Base-by-base conservation (phyloP, 495 filamentous ascomycete species). In the Amniculicola lignicola region DNA sequence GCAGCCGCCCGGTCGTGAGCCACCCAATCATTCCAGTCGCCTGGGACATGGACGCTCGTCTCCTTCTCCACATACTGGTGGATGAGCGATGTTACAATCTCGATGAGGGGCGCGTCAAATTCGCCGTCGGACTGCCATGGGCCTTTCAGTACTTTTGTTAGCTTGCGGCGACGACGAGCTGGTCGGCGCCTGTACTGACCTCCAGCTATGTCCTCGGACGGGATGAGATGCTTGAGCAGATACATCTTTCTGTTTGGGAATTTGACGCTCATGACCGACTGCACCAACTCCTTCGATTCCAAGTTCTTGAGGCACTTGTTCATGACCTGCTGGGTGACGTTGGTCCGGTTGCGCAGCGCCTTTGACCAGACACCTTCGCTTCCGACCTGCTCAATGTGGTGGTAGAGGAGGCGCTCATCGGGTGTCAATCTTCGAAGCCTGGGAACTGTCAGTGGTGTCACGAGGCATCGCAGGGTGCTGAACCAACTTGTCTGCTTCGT, bases 51-150 rank as follows among this genome's bases (percentile, higher is more conserved):
- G 16, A 49, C 58, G 61, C 87, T 90, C 57, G 84, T 90, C 54
- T 77, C 74, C 22, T 70, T 74, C 61, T 82, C 81, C 52, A 97
- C 84, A 45, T 82, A 86, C 51, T 81, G 79, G 57, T 87, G 82
- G 15, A 95, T 79, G 46, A 85, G 80, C 2, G 77, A 74, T 25
- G 83, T 75, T 12, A 94, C 74, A 27, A 74, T 77, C 19, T 84
- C 80, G 64, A 97, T 90, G 67, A 98, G 90, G 40, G 86, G 84
- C 31, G 85, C 81, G 67, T 98, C 93, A 2, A 96, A 78, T 33
- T 87, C 86, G 6, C 86, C 87, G 44, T 95, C 87, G 18, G 86
- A 90, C 63, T 90, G 96, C 88, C 91, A 98, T 15, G 88, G 84
- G 4, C 94, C 93, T n/a, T n/a, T n/a, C n/a, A n/a, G n/a, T n/a